These are phyloP conservation scores for Didymella pinodella DNA, from an alignment of 2,329 filamentous ascomycete genomes.

Conservation along the genomic window DNA sequence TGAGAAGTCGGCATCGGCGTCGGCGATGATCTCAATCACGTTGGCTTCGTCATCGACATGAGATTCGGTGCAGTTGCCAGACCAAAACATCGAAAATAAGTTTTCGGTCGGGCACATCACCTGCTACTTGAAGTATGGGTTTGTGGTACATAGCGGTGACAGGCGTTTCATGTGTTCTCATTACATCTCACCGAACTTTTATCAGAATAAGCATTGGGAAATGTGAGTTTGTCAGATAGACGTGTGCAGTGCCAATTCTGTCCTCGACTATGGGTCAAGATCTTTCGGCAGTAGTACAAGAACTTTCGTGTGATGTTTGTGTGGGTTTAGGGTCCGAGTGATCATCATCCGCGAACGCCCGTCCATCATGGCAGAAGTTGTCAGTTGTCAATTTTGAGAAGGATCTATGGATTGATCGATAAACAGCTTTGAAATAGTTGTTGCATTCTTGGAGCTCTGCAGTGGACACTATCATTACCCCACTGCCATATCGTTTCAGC, in stretches of 20 bases:
- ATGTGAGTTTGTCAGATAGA: not conserved
- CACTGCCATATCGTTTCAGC: constrained; percentile 4
- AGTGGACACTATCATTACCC: constrained; percentile 15
- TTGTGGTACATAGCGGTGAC: not conserved
- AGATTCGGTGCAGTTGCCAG: not conserved
- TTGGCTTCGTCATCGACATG: constrained; percentile 8
- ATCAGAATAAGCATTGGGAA: not conserved
- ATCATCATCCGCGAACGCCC: not conserved
- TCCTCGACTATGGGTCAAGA: not conserved
- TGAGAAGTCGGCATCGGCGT: not conserved
- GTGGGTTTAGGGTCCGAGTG: not conserved
- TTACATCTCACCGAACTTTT: not conserved
- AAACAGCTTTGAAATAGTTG: not conserved
- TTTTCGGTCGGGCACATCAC: not conserved
- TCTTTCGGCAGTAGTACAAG: not conserved
- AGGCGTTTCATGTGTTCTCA: not conserved
- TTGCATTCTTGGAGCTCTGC: constrained; percentile 13
- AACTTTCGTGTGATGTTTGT: not conserved
- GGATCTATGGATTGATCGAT: not conserved
- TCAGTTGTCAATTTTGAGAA: not conserved
- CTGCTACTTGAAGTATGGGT: not conserved
- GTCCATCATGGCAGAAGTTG: not conserved
- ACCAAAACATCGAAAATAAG: not conserved
- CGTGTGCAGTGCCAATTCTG: not conserved
- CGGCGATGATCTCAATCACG: not conserved